These are phyloP conservation scores for Lasiosphaeria miniovina DNA, from an alignment of 495 filamentous ascomycete genomes.

Conservation along the genomic window DNA sequence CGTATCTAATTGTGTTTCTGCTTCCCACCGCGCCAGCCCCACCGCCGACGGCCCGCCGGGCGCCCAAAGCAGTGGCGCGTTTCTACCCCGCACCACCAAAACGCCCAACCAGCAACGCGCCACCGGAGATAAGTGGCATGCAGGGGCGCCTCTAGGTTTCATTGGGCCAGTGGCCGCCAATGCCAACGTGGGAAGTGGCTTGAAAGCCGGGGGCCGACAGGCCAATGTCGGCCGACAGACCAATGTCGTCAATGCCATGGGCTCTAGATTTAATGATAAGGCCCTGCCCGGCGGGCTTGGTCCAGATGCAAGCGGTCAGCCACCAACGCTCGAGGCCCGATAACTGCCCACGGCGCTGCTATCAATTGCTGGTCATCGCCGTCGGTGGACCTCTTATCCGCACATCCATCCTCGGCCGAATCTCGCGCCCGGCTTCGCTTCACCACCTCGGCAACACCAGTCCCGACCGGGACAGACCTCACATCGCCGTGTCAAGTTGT, in stretches of 20 bases:
- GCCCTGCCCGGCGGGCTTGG: neutral
- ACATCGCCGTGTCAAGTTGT: no score
- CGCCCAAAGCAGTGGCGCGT: neutral
- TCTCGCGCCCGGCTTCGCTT: no score
- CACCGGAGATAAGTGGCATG: neutral
- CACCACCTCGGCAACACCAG: no score
- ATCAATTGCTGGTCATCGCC: neutral
- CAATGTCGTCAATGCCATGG: neutral
- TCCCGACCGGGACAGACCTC: no score
- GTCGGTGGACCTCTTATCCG: no score
- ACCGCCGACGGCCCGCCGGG: neutral
- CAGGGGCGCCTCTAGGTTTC: neutral
- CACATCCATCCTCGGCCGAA: no score
- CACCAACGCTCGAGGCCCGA: neutral
- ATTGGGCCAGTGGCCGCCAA: neutral
- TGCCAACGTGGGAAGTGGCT: neutral
- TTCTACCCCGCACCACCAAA: neutral
- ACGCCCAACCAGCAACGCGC: neutral
- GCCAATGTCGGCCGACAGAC: neutral
- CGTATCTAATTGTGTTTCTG: no score
- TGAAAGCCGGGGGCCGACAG: neutral
- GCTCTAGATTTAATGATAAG: constrained; percentile 9
- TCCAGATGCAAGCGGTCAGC: neutral
- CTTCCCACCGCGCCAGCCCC: no score
- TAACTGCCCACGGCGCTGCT: neutral